These are phyloP conservation scores for Suhomyces wounanorum DNA, from an alignment of 1,139 yeast genomes.

Conservation along the genomic window DNA sequence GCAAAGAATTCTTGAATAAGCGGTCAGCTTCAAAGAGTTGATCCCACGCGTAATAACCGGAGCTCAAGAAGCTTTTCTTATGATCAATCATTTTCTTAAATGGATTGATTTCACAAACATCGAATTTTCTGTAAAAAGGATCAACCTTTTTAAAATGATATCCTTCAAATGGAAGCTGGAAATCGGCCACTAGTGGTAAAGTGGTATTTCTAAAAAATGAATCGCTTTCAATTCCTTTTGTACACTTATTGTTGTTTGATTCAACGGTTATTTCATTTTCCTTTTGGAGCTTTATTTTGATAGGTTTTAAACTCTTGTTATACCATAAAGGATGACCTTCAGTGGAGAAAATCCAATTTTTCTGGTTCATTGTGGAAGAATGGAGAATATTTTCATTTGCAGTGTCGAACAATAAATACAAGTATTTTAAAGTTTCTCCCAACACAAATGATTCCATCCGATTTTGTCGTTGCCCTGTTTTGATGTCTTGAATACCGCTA, in stretches of 20 bases:
- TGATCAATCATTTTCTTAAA: conserved; percentile 16
- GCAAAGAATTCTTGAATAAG: conserved; percentile 33
- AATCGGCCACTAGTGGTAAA: conserved; percentile 16
- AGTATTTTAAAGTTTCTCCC: conserved; percentile 82
- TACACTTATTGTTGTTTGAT: not conserved
- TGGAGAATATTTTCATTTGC: conserved; percentile 55
- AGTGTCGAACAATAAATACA: conserved; percentile 77
- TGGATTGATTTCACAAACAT: conserved; percentile 38
- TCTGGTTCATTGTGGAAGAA: conserved; percentile 31
- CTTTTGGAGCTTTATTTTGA: not conserved
- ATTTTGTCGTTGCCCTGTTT: conserved; percentile 64
- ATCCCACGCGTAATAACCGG: conserved; percentile 39
- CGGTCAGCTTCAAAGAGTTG: conserved; percentile 45
- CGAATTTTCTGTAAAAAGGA: conserved; percentile 25
- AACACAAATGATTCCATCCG: conserved; percentile 91
- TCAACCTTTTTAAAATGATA: conserved; percentile 21
- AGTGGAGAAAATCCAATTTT: conserved; percentile 78
- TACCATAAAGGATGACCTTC: conserved; percentile 94
- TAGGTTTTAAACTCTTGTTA: conserved; percentile 22
- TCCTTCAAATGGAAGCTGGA: conserved; percentile 18
- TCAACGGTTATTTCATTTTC: conserved; percentile 5
- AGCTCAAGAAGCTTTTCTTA: conserved; percentile 24
- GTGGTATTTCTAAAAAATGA: conserved; percentile 23
- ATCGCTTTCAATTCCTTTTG: conserved; percentile 1
- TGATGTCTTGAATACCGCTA: conserved; percentile 71